Percentiles rank a stretch among this genome's conserved stretches.
These are phyloP conservation scores for Gynochthodes officinalis DNA, from an alignment of 257 asterid species.

Conservation along the genomic window DNA sequence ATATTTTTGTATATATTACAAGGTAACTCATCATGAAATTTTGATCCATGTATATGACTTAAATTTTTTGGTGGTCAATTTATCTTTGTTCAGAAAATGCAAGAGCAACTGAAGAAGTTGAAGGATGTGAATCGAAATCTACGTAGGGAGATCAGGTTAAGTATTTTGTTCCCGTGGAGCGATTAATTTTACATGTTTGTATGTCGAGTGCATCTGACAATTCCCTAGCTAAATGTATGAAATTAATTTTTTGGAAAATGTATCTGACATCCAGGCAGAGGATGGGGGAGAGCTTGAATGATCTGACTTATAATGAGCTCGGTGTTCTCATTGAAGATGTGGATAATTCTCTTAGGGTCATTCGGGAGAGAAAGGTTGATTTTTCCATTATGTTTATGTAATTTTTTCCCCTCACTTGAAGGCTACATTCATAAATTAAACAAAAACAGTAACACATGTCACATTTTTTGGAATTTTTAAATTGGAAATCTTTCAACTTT, in stretches of 20 bases:
- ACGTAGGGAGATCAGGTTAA: conserved; percentile 72
- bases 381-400: not conserved
- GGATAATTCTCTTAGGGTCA: conserved; percentile 34
- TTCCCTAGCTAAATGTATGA: too few relatives aligned
- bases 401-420: too few relatives aligned
- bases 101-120: conserved; percentile 77
- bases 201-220: too few relatives aligned
- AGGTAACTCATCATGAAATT: not conserved
- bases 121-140: conserved; percentile 79
- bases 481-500: not conserved
- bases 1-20: not conserved
- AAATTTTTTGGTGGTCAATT: not conserved
- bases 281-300: conserved; percentile 43
- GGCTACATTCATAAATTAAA: not conserved
- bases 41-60: not conserved
- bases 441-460: not conserved
- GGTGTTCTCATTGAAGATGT: conserved; percentile 32
- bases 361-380: conserved; percentile 49
- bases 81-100: conserved; percentile 60
- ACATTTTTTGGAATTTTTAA: not conserved
- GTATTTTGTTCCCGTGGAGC: too few relatives aligned
- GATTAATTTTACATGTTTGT: too few relatives aligned
- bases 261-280: conserved; percentile 33
- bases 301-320: conserved; percentile 35
- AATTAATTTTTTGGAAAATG: not conserved